Conservation (phyloP, 129 eudicot species). For the Flaveria sonorensis region DNA sequence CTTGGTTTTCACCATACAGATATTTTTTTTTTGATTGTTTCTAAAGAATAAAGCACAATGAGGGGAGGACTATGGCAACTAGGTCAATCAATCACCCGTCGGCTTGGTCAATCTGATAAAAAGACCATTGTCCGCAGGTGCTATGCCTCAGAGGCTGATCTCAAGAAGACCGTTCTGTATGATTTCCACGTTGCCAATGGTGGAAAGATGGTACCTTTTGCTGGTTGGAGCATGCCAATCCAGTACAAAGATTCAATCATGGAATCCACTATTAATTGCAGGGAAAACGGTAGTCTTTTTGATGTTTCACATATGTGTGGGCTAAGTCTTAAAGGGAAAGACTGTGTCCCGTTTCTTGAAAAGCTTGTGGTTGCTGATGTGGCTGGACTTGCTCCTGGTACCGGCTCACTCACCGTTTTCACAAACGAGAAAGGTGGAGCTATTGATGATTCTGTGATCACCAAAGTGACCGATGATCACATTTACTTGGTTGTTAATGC, state of each 20-base stretch:
- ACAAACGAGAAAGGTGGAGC: conserved; percentile 98
- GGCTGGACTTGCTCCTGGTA: conserved; percentile 87
- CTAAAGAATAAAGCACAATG: conserved; percentile 49
- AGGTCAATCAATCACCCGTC: conserved; percentile 88
- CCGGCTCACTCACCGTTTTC: conserved; percentile 82
- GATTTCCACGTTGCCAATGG: conserved; percentile 94
- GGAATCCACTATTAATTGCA: conserved; percentile 90
- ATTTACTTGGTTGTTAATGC: conserved; percentile 96
- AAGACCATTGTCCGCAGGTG: conserved; percentile 64
- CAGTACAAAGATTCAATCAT: conserved; percentile 97
- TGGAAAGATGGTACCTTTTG: conserved; percentile 98
- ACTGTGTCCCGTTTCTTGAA: conserved; percentile 76
- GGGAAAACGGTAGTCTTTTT: conserved; percentile 88
- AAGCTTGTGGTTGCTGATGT: conserved; percentile 94
- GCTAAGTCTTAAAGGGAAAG: conserved; percentile 93
- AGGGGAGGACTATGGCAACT: conserved; percentile 98
- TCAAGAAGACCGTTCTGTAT: conserved; percentile 84
- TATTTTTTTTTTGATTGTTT: conserved; percentile 15
- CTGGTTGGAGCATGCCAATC: conserved; percentile 99
- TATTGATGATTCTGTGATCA: conserved; percentile 93
- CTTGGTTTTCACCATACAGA: conserved; percentile 1
- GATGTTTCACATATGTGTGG: conserved; percentile 99
- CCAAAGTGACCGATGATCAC: conserved; percentile 90
- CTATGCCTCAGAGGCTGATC: conserved; percentile 82
- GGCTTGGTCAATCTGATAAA: conserved; percentile 84